A percentile compares a stretch with the other conserved stretches of the same genome.
Conservation (phyloP, 176 grass and related monocot genomes). For the Juncus effusus region DNA sequence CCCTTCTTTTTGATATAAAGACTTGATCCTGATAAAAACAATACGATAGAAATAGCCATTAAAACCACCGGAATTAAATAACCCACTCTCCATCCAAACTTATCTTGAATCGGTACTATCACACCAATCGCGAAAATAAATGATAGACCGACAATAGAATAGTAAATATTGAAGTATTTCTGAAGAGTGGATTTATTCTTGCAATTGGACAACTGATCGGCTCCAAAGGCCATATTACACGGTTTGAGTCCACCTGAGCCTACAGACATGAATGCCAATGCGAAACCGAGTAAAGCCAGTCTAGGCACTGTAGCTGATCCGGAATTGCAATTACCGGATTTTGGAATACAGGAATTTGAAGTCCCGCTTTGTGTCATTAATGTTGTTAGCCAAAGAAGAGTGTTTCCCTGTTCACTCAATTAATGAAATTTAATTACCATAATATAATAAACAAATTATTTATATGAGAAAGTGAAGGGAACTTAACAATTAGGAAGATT, state of each 20-base stretch:
- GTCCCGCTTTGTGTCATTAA: slow-evolving; percentile 41
- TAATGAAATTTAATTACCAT: not conserved
- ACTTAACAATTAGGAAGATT: slow-evolving; percentile 42
- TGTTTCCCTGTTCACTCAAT: not conserved
- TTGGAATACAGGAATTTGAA: not conserved
- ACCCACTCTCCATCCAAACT: slow-evolving; percentile 52
- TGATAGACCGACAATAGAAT: slow-evolving; percentile 50
- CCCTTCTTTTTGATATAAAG: slow-evolving; percentile 38
- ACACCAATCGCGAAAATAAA: slow-evolving; percentile 30
- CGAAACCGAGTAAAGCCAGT: slow-evolving; percentile 44
- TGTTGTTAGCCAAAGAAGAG: slow-evolving; percentile 50
- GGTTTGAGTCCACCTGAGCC: slow-evolving; percentile 57
- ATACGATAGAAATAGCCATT: slow-evolving; percentile 41
- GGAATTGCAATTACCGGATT: too few relatives aligned
- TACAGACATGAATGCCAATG: slow-evolving; percentile 47
- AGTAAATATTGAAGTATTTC: slow-evolving; percentile 93
- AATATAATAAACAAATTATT: not conserved
- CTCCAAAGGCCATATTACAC: slow-evolving; percentile 65
- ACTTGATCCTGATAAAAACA: slow-evolving; percentile 45
- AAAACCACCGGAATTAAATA: slow-evolving; percentile 50
- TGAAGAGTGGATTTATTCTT: slow-evolving; percentile 41
- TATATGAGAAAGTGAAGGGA: not conserved
- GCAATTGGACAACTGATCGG: slow-evolving; percentile 59
- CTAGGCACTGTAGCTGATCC: slow-evolving; percentile 17
- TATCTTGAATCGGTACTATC: slow-evolving; percentile 59